Evolutionary conservation across 2,329 filamentous ascomycete genomes (phyloP).

Genomic region (Stylonectria norvegica): DNA sequence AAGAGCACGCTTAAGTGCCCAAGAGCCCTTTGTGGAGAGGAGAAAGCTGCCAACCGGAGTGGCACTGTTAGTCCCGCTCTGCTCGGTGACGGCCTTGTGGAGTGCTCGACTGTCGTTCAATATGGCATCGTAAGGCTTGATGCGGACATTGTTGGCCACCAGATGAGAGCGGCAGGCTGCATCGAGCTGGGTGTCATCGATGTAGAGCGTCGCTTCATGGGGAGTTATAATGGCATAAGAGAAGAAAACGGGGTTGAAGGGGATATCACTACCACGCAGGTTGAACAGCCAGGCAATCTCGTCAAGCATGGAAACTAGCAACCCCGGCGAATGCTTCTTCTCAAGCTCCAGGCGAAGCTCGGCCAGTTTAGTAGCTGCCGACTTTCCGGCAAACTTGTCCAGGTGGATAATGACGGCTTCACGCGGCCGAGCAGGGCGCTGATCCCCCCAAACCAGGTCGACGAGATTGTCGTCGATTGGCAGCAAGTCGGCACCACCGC

Average conservation of each 20-base stretch:
- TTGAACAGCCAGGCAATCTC: constrained; percentile 99
- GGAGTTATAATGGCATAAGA: constrained; percentile 88
- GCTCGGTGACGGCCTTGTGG: constrained; percentile 36
- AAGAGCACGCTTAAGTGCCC: constrained; percentile 83
- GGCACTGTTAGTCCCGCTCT: constrained; percentile 31
- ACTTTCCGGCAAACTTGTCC: constrained; percentile 75
- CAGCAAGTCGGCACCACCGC: constrained; percentile 72
- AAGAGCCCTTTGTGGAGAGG: constrained; percentile 85
- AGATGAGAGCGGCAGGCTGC: constrained; percentile 68
- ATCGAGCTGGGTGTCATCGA: constrained; percentile 75
- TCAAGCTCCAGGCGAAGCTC: constrained; percentile 88
- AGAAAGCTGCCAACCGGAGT: constrained; percentile 62
- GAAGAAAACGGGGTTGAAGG: constrained; percentile 98
- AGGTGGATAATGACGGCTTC: constrained; percentile 72
- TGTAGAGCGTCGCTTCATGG: constrained; percentile 72
- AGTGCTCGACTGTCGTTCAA: constrained; percentile 73
- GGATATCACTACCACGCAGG: constrained; percentile 88
- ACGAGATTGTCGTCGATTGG: constrained; percentile 79
- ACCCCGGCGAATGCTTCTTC: constrained; percentile 82
- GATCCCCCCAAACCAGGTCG: constrained; percentile 80
- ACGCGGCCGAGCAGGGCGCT: constrained; percentile 69
- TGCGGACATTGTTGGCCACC: constrained; percentile 61
- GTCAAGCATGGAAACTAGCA: constrained; percentile 91
- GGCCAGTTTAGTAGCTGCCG: constrained; percentile 75
- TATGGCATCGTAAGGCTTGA: constrained; percentile 80